phyloP scores from a whole-genome alignment of 2,329 filamentous ascomycete genomes.

The Fusarium sterilihyphosum region DNA sequence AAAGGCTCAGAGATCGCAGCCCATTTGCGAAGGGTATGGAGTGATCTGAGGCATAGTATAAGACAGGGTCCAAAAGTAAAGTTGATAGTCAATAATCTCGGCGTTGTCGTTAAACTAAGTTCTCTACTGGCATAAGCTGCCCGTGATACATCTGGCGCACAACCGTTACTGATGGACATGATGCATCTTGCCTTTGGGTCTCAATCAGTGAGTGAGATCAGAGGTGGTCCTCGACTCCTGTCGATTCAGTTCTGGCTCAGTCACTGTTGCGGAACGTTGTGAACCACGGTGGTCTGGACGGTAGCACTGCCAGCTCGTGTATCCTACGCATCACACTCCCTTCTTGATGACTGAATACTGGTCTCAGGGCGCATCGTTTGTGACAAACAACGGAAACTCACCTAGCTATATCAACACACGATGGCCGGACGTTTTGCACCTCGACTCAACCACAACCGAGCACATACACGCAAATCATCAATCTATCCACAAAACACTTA shows the following conservation, averaged over 20 bases:
- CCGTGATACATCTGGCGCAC: too few species aligned
- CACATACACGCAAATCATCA: background rate
- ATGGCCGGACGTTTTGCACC: background rate
- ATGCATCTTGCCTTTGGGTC: background rate
- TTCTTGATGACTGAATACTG: too few species aligned
- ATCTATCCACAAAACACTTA: background rate
- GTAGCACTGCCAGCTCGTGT: background rate
- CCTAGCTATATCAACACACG: background rate
- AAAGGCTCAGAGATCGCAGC: slow-evolving; percentile 68
- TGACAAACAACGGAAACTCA: background rate
- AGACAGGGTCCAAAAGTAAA: too few species aligned
- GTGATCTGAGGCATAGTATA: rapidly evolving
- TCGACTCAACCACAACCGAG: background rate
- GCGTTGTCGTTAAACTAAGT: too few species aligned
- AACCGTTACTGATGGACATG: rapidly evolving
- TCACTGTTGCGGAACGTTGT: background rate
- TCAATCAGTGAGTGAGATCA: background rate
- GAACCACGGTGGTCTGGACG: rapidly evolving
- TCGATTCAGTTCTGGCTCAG: rapidly evolving
- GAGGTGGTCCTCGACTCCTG: background rate
- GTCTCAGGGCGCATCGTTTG: rapidly evolving
- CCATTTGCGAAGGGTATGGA: slow-evolving; percentile 60
- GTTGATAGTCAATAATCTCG: too few species aligned
- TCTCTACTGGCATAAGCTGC: rapidly evolving
- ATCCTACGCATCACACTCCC: too few species aligned